Conservation (phyloP, 805 yeast species). For the Ogataea glucozyma region DNA sequence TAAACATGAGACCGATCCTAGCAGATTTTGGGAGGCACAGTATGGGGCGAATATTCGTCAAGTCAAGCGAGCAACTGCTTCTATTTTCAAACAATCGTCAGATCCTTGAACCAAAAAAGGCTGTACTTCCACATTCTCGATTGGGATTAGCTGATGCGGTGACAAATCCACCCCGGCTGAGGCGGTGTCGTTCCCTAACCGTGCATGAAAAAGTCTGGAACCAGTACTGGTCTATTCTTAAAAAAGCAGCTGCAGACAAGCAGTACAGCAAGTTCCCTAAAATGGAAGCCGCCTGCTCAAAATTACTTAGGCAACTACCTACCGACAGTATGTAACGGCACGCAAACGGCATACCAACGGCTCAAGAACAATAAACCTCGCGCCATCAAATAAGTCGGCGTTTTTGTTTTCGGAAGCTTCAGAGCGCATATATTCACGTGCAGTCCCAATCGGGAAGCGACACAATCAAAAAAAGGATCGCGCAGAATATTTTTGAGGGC, state of each 20-base stretch:
- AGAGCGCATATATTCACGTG: not conserved
- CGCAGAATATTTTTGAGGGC: not conserved
- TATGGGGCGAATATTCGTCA: too few relatives aligned
- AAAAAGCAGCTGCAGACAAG: not conserved
- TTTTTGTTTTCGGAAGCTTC: not conserved
- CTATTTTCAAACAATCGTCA: too few relatives aligned
- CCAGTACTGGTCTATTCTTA: not conserved
- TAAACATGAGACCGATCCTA: slow-evolving; percentile 3
- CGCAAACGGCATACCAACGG: too few relatives aligned
- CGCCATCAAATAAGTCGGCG: not conserved
- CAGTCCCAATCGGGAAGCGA: slow-evolving; percentile 4
- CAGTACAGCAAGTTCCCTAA: not conserved
- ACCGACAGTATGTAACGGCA: too few relatives aligned
- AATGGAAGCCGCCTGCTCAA: not conserved
- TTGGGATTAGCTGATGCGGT: not conserved
- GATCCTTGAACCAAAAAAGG: not conserved
- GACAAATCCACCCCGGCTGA: not conserved
- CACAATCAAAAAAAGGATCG: slow-evolving; percentile 5
- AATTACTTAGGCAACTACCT: slow-evolving; percentile 1
- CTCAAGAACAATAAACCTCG: not conserved
- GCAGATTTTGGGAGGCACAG: too few relatives aligned
- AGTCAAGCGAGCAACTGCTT: too few relatives aligned
- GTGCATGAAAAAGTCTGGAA: slow-evolving; percentile 2
- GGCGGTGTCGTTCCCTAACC: not conserved
- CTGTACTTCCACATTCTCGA: not conserved